phyloP scores from a whole-genome alignment of 1,139 yeast genomes.

The Pichia sp. region DNA sequence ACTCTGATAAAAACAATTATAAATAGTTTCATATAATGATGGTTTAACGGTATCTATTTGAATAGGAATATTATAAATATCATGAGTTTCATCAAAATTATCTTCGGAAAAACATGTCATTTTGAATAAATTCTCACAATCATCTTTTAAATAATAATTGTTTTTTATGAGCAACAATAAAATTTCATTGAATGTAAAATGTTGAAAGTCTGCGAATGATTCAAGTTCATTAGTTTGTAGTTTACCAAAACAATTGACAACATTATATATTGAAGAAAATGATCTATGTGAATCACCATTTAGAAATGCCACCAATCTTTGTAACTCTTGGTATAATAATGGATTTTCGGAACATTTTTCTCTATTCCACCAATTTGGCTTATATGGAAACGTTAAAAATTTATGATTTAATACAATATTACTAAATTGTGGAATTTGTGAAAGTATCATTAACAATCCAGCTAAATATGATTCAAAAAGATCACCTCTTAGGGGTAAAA shows the following conservation, averaged over 20 bases:
- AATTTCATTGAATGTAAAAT: conserved; percentile 17
- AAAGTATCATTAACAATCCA: conserved; percentile 38
- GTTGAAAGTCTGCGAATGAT: conserved; percentile 23
- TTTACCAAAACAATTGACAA: conserved; percentile 30
- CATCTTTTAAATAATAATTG: conserved; percentile 9
- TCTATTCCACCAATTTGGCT: conserved; percentile 40
- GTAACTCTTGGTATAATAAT: conserved; percentile 31
- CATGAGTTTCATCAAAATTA: conserved; percentile 18
- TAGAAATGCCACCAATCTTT: conserved; percentile 39
- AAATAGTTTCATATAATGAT: conserved; percentile 30
- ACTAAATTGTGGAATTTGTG: conserved; percentile 36
- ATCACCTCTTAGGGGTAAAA: conserved; percentile 33
- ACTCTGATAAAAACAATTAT: conserved; percentile 30
- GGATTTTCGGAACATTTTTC: conserved; percentile 24
- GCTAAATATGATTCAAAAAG: conserved; percentile 33
- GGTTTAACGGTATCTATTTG: conserved; percentile 26
- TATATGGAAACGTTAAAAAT: conserved; percentile 34
- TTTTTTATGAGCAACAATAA: conserved; percentile 14
- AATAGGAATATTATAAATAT: conserved; percentile 24
- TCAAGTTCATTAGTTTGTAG: conserved; percentile 28
- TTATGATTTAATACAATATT: conserved; percentile 31
- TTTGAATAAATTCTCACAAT: conserved; percentile 19
- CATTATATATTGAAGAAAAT: conserved; percentile 33
- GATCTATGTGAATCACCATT: conserved; percentile 35
- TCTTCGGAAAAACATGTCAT: conserved; percentile 16